A percentile compares a stretch with the other conserved stretches of the same genome.
phyloP scores from a whole-genome alignment of 768 basidiomycete species.

The Clathrus columnatus region DNA sequence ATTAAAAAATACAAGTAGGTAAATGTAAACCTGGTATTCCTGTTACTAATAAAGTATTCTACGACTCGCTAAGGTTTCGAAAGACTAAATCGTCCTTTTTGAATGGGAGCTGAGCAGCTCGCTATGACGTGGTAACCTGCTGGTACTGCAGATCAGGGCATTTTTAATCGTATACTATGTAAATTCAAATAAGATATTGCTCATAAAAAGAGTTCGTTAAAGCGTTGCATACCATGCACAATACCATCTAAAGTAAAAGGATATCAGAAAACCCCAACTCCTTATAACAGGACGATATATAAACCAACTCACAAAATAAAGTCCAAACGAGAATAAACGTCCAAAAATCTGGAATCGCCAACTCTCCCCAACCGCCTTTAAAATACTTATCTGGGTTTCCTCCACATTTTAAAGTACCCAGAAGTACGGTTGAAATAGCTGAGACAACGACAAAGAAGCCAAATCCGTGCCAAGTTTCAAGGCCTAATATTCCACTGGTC shows the following conservation, averaged over 20 bases:
- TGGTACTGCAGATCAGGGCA: too few species aligned
- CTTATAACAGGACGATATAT: too few species aligned
- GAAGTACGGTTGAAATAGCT: constrained; percentile 54
- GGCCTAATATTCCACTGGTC: constrained; percentile 80
- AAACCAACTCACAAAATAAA: constrained; percentile 56
- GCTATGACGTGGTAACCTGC: too few species aligned
- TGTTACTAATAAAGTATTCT: too few species aligned
- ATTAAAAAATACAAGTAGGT: too few species aligned
- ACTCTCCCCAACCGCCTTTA: constrained; percentile 52
- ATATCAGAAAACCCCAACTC: not conserved
- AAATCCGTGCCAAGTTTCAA: constrained; percentile 80
- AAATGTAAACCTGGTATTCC: too few species aligned
- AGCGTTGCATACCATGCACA: constrained; percentile 1
- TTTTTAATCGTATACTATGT: too few species aligned
- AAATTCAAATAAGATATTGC: too few species aligned
- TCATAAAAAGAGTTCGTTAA: too few species aligned
- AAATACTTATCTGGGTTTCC: constrained; percentile 56
- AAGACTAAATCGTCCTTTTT: too few species aligned
- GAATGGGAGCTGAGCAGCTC: too few species aligned
- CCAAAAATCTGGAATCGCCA: constrained; percentile 76
- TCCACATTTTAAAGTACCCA: constrained; percentile 64
- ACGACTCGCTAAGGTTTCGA: too few species aligned
- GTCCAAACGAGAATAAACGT: constrained; percentile 94
- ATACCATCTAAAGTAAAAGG: not conserved
- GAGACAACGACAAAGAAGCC: constrained; percentile 63